Evolutionary conservation across 352 stramenopile genomes (phyloP).

Genomic region (Phytophthora macrochlamydospora): DNA sequence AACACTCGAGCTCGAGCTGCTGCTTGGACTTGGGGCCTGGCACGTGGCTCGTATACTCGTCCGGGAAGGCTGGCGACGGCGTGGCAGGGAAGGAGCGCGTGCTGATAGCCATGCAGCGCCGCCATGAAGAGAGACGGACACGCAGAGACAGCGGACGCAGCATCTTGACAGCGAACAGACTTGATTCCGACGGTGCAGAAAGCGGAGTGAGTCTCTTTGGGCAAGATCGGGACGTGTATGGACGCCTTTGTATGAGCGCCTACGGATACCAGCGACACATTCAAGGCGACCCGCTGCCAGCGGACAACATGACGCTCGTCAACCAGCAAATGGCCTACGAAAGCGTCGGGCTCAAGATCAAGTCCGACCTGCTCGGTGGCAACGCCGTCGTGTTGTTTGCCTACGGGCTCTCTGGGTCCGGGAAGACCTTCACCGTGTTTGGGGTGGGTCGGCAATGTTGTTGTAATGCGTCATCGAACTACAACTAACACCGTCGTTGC

Average conservation of each 20-base stretch:
- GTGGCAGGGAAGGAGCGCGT: too few species aligned
- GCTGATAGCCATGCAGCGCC: too few species aligned
- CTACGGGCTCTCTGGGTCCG: constrained; percentile 91
- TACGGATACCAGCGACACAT: constrained; percentile 93
- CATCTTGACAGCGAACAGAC: too few species aligned
- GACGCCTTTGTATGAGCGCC: constrained; percentile 44
- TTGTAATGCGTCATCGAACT: background rate
- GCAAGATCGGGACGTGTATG: too few species aligned
- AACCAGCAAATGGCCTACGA: constrained; percentile 92
- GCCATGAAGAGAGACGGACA: too few species aligned
- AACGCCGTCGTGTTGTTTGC: constrained; percentile 95
- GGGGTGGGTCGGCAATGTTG: constrained; percentile 40
- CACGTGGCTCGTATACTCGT: too few species aligned
- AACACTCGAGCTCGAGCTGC: too few species aligned
- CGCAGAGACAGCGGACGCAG: too few species aligned
- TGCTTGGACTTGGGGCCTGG: too few species aligned
- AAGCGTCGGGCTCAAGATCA: constrained; percentile 91
- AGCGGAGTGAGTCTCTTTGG: too few species aligned
- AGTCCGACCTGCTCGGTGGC: constrained; percentile 87
- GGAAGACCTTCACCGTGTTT: constrained; percentile 96
- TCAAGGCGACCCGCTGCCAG: constrained; percentile 59
- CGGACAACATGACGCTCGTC: constrained; percentile 88
- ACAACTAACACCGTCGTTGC: background rate
- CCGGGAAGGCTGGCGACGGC: too few species aligned
- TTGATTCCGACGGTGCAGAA: too few species aligned